phyloP scores from a whole-genome alignment of 768 basidiomycete species.

The Sporobolomyces pararoseus region DNA sequence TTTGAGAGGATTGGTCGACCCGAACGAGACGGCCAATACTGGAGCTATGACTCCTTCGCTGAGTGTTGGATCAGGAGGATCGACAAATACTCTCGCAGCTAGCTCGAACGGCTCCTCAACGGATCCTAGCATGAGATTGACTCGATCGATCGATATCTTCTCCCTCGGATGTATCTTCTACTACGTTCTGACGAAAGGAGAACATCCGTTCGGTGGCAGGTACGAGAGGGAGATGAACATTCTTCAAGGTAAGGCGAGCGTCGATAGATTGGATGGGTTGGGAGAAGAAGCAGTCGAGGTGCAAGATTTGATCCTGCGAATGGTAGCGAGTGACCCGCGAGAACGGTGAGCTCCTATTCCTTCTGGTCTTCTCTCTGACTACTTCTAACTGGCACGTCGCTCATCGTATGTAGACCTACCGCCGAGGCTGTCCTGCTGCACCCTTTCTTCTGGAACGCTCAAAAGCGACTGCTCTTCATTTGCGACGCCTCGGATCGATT shows the following conservation, averaged over 20 bases:
- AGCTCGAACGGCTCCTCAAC: constrained; percentile 57
- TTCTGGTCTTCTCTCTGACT: too few species aligned
- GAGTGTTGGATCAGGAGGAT: constrained; percentile 60
- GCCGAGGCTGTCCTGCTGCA: constrained; percentile 82
- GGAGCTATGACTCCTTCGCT: constrained; percentile 34
- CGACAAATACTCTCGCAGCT: constrained; percentile 24
- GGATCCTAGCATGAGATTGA: constrained; percentile 62
- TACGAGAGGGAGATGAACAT: constrained; percentile 95
- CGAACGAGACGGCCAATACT: constrained; percentile 64
- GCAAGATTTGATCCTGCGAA: constrained; percentile 67
- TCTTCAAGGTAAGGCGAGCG: constrained; percentile 67
- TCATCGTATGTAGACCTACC: constrained; percentile 60
- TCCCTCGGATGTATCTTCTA: constrained; percentile 93
- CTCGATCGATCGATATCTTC: constrained; percentile 94
- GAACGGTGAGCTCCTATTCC: constrained; percentile 74
- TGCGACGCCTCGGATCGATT: constrained; percentile 97
- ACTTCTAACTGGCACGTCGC: constrained; percentile 9
- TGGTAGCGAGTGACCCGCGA: constrained; percentile 73
- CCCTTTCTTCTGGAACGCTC: constrained; percentile 95
- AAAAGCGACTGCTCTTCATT: constrained; percentile 80
- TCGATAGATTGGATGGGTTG: constrained; percentile 69
- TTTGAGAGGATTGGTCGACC: constrained; percentile 83
- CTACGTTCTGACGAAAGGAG: constrained; percentile 72
- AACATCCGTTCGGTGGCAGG: constrained; percentile 88
- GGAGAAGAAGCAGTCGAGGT: constrained; percentile 95